Evolutionary conservation across 1,139 yeast species (phyloP).

Genomic region (Yamadazyma blattariae): DNA sequence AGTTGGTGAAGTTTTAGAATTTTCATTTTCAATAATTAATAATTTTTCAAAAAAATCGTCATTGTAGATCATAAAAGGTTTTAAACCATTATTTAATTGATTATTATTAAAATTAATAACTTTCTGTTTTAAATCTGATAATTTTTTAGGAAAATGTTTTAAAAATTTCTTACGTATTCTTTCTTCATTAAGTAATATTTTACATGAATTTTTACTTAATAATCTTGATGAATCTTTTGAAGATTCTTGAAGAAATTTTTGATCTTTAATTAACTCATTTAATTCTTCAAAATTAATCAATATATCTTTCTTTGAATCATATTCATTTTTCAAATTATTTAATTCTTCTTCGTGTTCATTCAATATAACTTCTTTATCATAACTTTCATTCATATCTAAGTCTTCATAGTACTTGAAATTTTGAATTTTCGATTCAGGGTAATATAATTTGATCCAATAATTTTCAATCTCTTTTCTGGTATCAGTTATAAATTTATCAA

Average conservation of each 20-base stretch:
- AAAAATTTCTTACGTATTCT: conserved; percentile 64
- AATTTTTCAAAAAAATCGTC: conserved; percentile 46
- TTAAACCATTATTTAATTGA: conserved; percentile 26
- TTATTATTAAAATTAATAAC: conserved; percentile 45
- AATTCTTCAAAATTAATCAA: conserved; percentile 54
- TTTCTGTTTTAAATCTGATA: conserved; percentile 49
- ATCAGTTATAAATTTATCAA: conserved; percentile 65
- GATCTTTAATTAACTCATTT: conserved; percentile 57
- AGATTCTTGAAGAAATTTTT: conserved; percentile 60
- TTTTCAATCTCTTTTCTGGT: conserved; percentile 56
- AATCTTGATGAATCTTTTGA: conserved; percentile 80
- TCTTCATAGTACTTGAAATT: conserved; percentile 32
- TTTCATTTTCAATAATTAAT: conserved; percentile 40
- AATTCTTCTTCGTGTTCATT: conserved; percentile 65
- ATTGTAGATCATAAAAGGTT: conserved; percentile 44
- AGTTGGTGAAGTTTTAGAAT: conserved; percentile 10
- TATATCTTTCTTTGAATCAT: conserved; percentile 52
- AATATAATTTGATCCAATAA: conserved; percentile 63
- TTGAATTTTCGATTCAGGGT: conserved; percentile 43
- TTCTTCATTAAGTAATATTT: conserved; percentile 77
- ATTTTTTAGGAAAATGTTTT: conserved; percentile 63
- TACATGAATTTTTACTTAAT: conserved; percentile 73
- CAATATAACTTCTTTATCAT: conserved; percentile 53
- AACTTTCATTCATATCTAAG: conserved; percentile 32
- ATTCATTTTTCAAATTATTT: conserved; percentile 45